Evolutionary conservation across 1,284 basidiomycete genomes (phyloP), one percentile per base, ranked within the genome.

Genomic region (Sanghuangporus weigelae): DNA sequence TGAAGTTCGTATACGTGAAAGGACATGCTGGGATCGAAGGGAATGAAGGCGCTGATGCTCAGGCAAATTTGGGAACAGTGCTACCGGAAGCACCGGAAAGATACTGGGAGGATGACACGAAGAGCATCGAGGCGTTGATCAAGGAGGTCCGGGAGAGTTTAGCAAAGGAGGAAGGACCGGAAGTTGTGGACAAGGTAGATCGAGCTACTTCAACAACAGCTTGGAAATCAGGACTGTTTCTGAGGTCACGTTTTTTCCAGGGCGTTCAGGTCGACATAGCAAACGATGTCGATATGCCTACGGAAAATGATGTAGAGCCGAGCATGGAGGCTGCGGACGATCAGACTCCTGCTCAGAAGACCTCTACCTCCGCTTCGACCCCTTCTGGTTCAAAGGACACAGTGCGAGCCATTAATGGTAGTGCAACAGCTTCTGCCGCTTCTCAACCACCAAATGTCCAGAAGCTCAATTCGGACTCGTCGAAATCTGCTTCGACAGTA

Each of bases 11-110:
- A 64, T 80, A 92, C 65, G 89, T 95, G 57, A 80, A 82, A 59
- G 93, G 87, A 0, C 92, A 95, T 68, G 77, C 75, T 2, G 90
- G 90, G 0, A 77, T 85, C 50, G 74, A 74, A 60, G 93, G 93
- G 1, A 95, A 95, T 71, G 91, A 93, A 63, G 85, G 83, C 60
- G 93, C 92, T 0, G 93, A 95, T 72, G 68, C 66, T 31, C 78
- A 87, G 64, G 91, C 90, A 7, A 86, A 85, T 64, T 44, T 74
- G 4, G 90, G 91, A 1, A 73, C 79, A 7, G 62, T 69, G 7
- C 62, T 78, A 49, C 76, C 79, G 0, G 66, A 57, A 19, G 62
- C 75, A 1, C 69, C 71, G 2, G 64, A 63, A 51, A 76, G 78
- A 40, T 79, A 90, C 67, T 92, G 89, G 89, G 75, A 71, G 12